These are phyloP conservation scores for Capsella bursapastoris DNA, from an alignment of 345 rosid species.

Conservation along the genomic window DNA sequence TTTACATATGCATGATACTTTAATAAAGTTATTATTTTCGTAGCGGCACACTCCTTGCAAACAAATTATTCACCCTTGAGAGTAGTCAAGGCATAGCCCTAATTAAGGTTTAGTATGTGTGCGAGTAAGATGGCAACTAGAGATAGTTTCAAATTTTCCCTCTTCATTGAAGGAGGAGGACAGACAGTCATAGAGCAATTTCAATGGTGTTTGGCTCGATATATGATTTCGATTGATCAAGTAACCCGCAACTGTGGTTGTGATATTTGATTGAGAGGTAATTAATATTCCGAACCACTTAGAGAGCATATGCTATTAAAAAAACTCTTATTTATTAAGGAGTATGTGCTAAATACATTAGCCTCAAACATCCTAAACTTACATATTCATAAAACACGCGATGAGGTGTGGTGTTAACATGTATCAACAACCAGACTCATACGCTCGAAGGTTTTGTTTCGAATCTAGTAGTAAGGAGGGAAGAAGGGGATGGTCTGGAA, in stretches of 20 bases:
- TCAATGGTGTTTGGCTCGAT: background rate
- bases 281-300: background rate
- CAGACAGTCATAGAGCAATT: background rate
- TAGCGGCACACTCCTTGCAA: background rate
- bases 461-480: conserved; percentile 31
- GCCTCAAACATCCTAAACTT: conserved; percentile 21
- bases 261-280: background rate
- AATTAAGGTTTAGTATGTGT: background rate
- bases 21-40: background rate
- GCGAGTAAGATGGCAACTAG: background rate
- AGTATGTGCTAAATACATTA: conserved; percentile 30
- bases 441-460: background rate
- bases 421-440: conserved; percentile 12
- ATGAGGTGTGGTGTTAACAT: conserved; percentile 13
- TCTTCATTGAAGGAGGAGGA: background rate
- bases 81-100: background rate
- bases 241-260: background rate
- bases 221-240: background rate
- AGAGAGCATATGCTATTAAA: background rate
- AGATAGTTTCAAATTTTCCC: background rate
- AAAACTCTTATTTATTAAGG: conserved; percentile 5
- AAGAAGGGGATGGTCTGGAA: conserved; percentile 12
- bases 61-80: background rate
- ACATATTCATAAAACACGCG: background rate
- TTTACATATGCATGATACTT: background rate